Base-by-base conservation (phyloP, 306 rosid species). In the Astragalus membranaceus region DNA sequence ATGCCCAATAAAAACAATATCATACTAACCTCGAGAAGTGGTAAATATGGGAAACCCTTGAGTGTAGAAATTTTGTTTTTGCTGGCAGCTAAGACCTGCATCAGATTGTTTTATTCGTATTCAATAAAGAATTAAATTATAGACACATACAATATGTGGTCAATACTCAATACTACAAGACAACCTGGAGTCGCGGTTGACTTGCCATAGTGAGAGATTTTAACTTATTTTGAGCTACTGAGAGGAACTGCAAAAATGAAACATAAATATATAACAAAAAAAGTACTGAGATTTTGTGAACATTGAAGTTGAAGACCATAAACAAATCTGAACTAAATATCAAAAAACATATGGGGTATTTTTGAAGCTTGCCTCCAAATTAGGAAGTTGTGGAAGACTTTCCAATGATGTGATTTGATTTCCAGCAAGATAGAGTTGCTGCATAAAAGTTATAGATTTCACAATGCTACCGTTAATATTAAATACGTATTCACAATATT, bases 341-440 rank as follows among this genome's bases (percentile, higher is more conserved):
- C 15, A 26, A 10, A 30, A 69, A 68, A 64, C 4, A 8, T 47
- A 39, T 39, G 9, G 48, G 53, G 63, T 41, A 17, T 17, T 69
- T 69, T 63, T 43, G 44, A 55, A 77, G 64, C 84, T 78, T 86
- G 86, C 99, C 99, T 95, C 97, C 88, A 95, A 85, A 86, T 91
- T 95, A 58, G 96, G 96, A 77, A 95, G 96, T 64, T 83, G 96
- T 0, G 99, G 97, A 53, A 95, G 96, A 86, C 96, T 95, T 59
- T 89, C 95, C 81, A 95, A 80, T 51, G 99, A 91, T 9, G 97
- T 95, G 79, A 95, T 91, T 83, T 95, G 99, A 78, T 95, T 95
- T 69, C 99, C 99, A 80, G 99, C 96, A 78, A 95, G 95, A 83
- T 95, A 95, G 41, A 95, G 88, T 91, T 95, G 99, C 97, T 94